Conservation (phyloP, 2,329 filamentous ascomycete species). For the Dothiorella sarmentorum region DNA sequence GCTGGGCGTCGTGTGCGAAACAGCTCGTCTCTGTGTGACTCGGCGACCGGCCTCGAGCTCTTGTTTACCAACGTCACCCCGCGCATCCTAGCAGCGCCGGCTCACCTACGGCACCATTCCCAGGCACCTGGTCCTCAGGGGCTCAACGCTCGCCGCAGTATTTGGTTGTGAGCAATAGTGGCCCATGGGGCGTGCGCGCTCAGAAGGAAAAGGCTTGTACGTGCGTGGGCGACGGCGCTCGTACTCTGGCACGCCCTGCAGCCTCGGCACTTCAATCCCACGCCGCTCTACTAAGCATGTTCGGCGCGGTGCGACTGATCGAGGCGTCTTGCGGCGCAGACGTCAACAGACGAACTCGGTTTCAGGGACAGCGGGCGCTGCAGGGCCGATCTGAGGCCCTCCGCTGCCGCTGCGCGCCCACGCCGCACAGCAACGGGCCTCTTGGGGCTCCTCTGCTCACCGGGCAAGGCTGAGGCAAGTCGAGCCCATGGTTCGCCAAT, state of each 20-base stretch:
- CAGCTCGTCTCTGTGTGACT: constrained; percentile 2
- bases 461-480: constrained; percentile 8
- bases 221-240: not conserved
- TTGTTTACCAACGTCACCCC: constrained; percentile 10
- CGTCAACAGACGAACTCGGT: constrained; percentile 12
- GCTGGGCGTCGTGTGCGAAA: constrained; percentile 9
- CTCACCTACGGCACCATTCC: not conserved
- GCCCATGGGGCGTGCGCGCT: not conserved
- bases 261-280: constrained; percentile 11
- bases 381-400: constrained; percentile 3
- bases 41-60: constrained; percentile 9
- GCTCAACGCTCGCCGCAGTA: not conserved
- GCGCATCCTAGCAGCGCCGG: constrained; percentile 1
- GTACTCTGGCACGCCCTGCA: not conserved
- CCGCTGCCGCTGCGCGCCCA: not conserved
- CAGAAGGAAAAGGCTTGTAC: not conserved
- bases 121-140: not conserved
- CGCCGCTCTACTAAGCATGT: not conserved
- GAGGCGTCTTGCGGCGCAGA: constrained; percentile 11
- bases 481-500: constrained; percentile 3
- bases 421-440: constrained; percentile 8
- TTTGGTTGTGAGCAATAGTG: not conserved
- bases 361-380: constrained; percentile 5
- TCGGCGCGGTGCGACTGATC: constrained; percentile 9
- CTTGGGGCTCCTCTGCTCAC: not conserved